A percentile compares a stretch with the other conserved stretches of the same genome.
Conservation (phyloP, 257 asterid genomes). For the Solanum rostratum region DNA sequence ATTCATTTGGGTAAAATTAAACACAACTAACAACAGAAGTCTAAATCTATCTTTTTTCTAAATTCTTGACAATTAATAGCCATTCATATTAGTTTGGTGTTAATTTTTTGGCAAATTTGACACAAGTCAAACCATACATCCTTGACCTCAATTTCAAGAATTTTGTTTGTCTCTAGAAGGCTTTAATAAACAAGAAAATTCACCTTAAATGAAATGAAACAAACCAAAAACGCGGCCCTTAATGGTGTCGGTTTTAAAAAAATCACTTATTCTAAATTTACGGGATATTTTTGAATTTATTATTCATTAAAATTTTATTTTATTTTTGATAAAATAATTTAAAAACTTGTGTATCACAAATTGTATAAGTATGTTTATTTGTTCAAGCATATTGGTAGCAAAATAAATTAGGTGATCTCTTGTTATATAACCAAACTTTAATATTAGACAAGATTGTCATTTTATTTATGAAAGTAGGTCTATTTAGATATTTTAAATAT, state of each 20-base stretch:
- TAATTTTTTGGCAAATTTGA: background rate
- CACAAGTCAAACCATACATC: background rate
- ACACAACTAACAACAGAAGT: too few relatives aligned
- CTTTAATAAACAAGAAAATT: background rate
- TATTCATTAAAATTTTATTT: background rate
- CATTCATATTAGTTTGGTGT: background rate
- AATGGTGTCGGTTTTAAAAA: background rate
- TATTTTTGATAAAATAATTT: background rate
- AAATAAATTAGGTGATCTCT: background rate
- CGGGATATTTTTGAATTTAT: background rate
- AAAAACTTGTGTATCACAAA: background rate
- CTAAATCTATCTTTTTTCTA: too few relatives aligned
- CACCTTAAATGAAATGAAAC: background rate
- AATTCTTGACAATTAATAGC: background rate
- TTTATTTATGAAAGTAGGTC: background rate
- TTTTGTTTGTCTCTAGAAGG: conserved; percentile 5
- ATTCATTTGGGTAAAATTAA: too few relatives aligned
- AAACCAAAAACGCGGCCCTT: background rate
- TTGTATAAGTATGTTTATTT: background rate
- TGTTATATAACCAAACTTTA: background rate
- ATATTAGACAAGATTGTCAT: background rate
- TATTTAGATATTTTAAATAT: background rate
- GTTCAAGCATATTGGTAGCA: background rate
- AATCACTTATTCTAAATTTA: background rate
- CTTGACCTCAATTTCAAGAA: background rate